These are phyloP conservation scores for Yarrowia yakushimensis DNA, from an alignment of 805 yeast genomes.

Conservation along the genomic window DNA sequence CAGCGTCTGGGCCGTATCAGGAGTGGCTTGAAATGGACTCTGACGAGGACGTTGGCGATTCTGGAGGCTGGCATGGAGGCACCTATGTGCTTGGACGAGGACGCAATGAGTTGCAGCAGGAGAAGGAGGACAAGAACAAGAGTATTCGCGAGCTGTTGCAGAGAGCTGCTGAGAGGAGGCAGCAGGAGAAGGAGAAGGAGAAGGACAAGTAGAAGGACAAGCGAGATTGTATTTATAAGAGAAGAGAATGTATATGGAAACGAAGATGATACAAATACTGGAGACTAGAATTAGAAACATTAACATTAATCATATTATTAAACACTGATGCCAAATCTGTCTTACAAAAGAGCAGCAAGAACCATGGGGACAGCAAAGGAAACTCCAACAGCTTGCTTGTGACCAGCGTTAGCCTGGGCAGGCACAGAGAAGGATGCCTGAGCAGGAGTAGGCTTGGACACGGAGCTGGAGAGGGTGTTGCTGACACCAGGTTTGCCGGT, in stretches of 20 bases:
- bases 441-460: neutral
- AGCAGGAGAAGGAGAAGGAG: constrained; percentile 5
- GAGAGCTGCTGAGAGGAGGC: constrained; percentile 15
- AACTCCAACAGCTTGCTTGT: neutral
- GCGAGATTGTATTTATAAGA: neutral
- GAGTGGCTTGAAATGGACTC: constrained; percentile 22
- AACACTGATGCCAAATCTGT: too few relatives aligned
- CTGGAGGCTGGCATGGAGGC: constrained; percentile 34
- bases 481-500: neutral
- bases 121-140: constrained; percentile 16
- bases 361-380: neutral
- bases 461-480: neutral
- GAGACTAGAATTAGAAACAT: too few relatives aligned
- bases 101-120: neutral
- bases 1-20: constrained; percentile 18
- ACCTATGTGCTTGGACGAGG: constrained; percentile 30
- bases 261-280: too few relatives aligned
- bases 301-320: too few relatives aligned
- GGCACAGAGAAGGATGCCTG: neutral
- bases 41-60: constrained; percentile 29
- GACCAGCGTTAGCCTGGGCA: neutral
- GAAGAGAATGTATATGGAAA: neutral
- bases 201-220: neutral
- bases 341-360: neutral
- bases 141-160: constrained; percentile 3